Base-by-base conservation (phyloP, 2,329 filamentous ascomycete species). In the Colletotrichum tabaci region DNA sequence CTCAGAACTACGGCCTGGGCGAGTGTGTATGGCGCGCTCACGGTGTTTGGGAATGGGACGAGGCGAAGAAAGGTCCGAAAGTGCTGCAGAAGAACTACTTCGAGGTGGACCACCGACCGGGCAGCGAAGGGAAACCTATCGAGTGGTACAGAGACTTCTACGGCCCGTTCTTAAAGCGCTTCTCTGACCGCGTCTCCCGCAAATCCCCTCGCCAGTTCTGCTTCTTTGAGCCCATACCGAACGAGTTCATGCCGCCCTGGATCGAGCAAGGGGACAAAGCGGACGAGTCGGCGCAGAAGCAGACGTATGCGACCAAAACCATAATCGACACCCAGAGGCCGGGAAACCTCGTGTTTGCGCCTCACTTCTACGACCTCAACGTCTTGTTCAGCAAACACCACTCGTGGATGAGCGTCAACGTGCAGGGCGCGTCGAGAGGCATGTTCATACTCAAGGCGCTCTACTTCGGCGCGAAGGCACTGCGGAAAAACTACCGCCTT, bases 61-160 rank as follows among this genome's bases (percentile, higher is more conserved):
- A 76, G 47, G 74, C 75, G 72, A 79, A 73, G 62, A 76, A 77
- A 66, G 74, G 9, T 5, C 74, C 80, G 2, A 71, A 75, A 5
- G 75, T 82, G 6, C 74, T 77, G 8, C 71, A 77, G 23, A 55
- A 75, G 9, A 74, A 80, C 26, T 84, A 84, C 53, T 84, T 84
- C 44, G 80, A 81, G 6, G 73, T 77, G 10, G 80, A 84, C 56
- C 82, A 83, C 61, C 78, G 81, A 5, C 82, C 81, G 1, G 80
- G 79, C 4, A 76, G 75, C 1, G 76, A 81, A 50, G 81, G 81
- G 8, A 75, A 74, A 10, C 75, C 73, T 9, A 78, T 84, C 16
- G 82, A 84, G 66, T 84, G 83, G 79, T 84, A 84, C 73, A 78
- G 78, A 38, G 83, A 84, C 73, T 84, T 79, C 66, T 84, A 84